A percentile compares a stretch with the other conserved stretches of the same genome.
These are phyloP conservation scores for Fusarium sambucinum DNA, from an alignment of 2,329 filamentous ascomycete genomes.

Conservation along the genomic window DNA sequence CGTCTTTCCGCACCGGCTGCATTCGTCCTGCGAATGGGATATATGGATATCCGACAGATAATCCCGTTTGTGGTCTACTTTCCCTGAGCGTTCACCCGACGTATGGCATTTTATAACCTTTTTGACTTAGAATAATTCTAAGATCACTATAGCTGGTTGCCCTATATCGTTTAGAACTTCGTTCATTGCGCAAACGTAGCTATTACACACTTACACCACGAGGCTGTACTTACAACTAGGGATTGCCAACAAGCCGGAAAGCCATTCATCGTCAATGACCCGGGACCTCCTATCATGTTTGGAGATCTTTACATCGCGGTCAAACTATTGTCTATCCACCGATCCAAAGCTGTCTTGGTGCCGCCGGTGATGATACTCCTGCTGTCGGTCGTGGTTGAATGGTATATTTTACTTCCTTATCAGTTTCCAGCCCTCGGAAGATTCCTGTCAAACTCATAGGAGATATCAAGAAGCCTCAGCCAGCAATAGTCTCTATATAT, in stretches of 20 bases:
- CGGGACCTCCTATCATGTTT: conserved; percentile 2
- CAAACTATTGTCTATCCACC: background rate
- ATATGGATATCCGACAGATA: conserved; percentile 12
- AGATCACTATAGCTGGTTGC: conserved; percentile 1
- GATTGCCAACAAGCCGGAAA: conserved; percentile 7
- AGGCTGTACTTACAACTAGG: background rate
- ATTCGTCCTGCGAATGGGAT: conserved; percentile 21
- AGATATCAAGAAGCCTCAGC: no score
- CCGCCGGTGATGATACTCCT: no score
- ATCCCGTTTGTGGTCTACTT: background rate
- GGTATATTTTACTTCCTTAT: no score
- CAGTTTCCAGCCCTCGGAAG: no score
- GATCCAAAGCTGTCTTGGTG: background rate
- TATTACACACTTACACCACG: conserved; percentile 15
- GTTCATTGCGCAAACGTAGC: conserved; percentile 19
- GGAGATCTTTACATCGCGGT: conserved; percentile 11
- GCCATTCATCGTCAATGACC: conserved; percentile 8
- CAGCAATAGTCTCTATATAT: no score
- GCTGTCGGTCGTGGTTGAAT: no score
- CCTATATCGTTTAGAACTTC: conserved; percentile 12
- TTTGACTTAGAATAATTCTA: fast-evolving
- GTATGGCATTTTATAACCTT: fast-evolving
- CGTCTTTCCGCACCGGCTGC: conserved; percentile 12
- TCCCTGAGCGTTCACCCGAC: background rate
- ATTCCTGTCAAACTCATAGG: no score